These are phyloP conservation scores for Earliella scabrosa DNA, from an alignment of 1,284 basidiomycete species.

Conservation along the genomic window DNA sequence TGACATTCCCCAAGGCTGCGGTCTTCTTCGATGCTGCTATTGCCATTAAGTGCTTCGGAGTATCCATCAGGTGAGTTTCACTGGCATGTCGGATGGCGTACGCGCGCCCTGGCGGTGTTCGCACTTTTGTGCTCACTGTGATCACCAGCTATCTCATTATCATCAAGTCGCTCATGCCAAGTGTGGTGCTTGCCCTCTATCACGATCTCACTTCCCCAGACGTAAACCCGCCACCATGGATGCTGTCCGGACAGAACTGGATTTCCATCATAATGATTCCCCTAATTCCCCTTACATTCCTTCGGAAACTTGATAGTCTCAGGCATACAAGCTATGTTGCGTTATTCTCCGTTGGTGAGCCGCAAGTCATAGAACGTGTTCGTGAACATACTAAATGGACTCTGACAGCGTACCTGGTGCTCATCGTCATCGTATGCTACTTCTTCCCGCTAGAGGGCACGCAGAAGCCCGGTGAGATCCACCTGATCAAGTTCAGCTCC, in stretches of 20 bases:
- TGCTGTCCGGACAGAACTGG: constrained; percentile 84
- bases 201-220: constrained; percentile 72
- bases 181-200: constrained; percentile 86
- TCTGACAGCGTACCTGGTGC: constrained; percentile 66
- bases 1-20: constrained; percentile 86
- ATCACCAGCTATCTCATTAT: constrained; percentile 84
- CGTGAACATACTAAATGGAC: constrained; percentile 2
- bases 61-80: constrained; percentile 78
- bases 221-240: constrained; percentile 71
- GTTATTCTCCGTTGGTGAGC: constrained; percentile 82
- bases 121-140: neutral
- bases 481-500: constrained; percentile 74
- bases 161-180: constrained; percentile 93
- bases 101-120: no score
- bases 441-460: constrained; percentile 71
- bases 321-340: constrained; percentile 87
- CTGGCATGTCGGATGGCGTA: no score
- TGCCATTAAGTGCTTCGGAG: constrained; percentile 96
- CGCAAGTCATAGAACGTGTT: no score
- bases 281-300: constrained; percentile 87
- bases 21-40: constrained; percentile 93
- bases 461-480: constrained; percentile 64
- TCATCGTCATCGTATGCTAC: constrained; percentile 77
- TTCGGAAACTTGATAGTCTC: constrained; percentile 82
- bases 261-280: constrained; percentile 83